Conservation (phyloP, 495 filamentous ascomycete genomes). For the Penicillium fimorum region DNA sequence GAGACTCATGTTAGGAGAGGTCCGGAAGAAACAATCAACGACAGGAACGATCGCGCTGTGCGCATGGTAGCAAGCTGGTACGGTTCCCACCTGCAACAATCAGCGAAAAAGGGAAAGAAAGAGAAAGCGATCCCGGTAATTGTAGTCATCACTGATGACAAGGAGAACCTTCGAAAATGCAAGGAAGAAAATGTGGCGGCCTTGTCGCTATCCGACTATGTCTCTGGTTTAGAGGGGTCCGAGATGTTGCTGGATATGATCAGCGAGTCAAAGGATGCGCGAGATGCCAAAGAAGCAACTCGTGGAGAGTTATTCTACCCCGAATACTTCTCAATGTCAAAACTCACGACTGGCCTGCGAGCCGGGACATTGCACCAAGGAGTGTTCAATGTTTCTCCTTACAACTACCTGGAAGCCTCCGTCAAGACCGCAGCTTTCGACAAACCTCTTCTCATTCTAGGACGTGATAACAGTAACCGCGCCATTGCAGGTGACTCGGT, state of each 20-base stretch:
- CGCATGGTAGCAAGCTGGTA: conserved; percentile 89
- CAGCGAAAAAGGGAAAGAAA: conserved; percentile 53
- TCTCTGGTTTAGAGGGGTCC: conserved; percentile 77
- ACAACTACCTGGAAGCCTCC: conserved; percentile 94
- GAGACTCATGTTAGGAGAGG: conserved; percentile 82
- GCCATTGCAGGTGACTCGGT: conserved; percentile 88
- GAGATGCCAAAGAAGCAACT: conserved; percentile 57
- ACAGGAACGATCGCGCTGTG: conserved; percentile 92
- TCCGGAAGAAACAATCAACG: conserved; percentile 85
- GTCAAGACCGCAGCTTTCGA: conserved; percentile 88
- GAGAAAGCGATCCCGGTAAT: conserved; percentile 67
- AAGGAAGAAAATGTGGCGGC: conserved; percentile 68
- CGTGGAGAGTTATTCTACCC: conserved; percentile 74
- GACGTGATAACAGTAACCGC: conserved; percentile 95
- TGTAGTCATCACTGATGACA: conserved; percentile 92
- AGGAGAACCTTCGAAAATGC: conserved; percentile 79
- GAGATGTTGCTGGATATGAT: conserved; percentile 94
- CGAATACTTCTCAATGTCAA: conserved; percentile 84
- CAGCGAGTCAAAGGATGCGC: conserved; percentile 66
- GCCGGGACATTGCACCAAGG: conserved; percentile 87
- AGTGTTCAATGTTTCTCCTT: conserved; percentile 91
- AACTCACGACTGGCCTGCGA: conserved; percentile 89
- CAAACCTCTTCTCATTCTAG: conserved; percentile 79
- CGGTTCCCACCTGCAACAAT: conserved; percentile 67
- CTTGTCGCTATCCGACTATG: conserved; percentile 71